Evolutionary conservation across 2,329 filamentous ascomycete species (phyloP), one percentile per base, ranked within the genome.

Genomic region (Domatiomyces globalis): DNA sequence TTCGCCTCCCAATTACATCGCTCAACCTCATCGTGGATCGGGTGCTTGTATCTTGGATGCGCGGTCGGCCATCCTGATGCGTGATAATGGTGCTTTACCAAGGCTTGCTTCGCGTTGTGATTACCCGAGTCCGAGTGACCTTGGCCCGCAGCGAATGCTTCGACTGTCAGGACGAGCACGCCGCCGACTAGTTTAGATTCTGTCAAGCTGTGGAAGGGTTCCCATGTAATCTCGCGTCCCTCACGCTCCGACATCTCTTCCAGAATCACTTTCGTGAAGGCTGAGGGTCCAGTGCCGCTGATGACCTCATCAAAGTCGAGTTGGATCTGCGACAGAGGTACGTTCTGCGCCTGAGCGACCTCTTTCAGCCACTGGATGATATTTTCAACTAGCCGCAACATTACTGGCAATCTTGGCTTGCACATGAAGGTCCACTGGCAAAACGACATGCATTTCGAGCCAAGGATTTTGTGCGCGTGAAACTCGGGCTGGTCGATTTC

Each of bases 391-490:
- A 86, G 71, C 29, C 70, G 69, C 64, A 85, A 70, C 80, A 86
- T 84, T 51, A 85, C 79, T 1, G 80, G 80, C 22, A 81, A 74
- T 17, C 73, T 70, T 0, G 83, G 81, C 62, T 84, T 83, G 59
- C 77, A 77, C 69, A 84, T 81, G 60, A 85, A 84, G 0, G 83
- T 85, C 83, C 83, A 86, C 61, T 85, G 83, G 63, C 82, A 85
- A 63, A 86, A 85, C 0, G 81, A 85, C 57, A 73, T 71, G 39
- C 78, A 84, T 66, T 85, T 85, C 47, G 73, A 73, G 12, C 83
- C 82, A 0, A 85, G 70, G 29, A 85, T 80, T 1, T 78, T 73
- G 62, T 85, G 82, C 48, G 79, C 66, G 17, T 67, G 69, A 66
- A 79, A 85, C 7, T 78, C 73, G 0, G 82, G 82, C 64, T 85